These are phyloP conservation scores for Magnaporthiopsis incrustans DNA, from an alignment of 2,329 filamentous ascomycete genomes.

Conservation along the genomic window DNA sequence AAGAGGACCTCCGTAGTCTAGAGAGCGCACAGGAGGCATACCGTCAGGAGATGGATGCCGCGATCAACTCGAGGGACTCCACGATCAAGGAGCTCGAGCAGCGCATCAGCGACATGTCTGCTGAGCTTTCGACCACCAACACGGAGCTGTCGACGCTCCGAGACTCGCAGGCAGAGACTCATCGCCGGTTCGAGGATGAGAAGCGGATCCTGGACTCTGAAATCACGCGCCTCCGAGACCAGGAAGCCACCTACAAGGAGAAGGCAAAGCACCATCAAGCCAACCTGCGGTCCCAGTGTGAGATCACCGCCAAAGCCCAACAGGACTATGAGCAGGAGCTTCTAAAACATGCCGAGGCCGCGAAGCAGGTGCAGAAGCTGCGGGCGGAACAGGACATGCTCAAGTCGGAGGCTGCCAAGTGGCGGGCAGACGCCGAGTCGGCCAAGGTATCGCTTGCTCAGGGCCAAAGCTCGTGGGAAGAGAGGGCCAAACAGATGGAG, in stretches of 20 bases:
- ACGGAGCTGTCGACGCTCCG: slow-evolving; percentile 73
- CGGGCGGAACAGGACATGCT: slow-evolving; percentile 75
- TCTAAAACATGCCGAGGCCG: slow-evolving; percentile 92
- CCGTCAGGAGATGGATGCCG: slow-evolving; percentile 72
- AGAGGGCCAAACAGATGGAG: slow-evolving; percentile 72
- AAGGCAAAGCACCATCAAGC: slow-evolving; percentile 81
- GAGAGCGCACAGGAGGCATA: slow-evolving; percentile 79
- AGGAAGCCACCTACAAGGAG: slow-evolving; percentile 70
- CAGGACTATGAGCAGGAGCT: slow-evolving; percentile 93
- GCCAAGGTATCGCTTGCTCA: slow-evolving; percentile 71
- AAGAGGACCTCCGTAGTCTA: slow-evolving; percentile 77
- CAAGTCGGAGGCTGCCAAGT: slow-evolving; percentile 66
- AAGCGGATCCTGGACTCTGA: slow-evolving; percentile 73
- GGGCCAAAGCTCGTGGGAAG: slow-evolving; percentile 81
- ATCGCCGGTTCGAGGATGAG: slow-evolving; percentile 68
- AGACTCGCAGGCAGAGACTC: slow-evolving; percentile 69
- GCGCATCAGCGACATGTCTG: slow-evolving; percentile 73
- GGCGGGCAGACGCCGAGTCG: slow-evolving; percentile 76
- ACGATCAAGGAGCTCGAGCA: slow-evolving; percentile 76
- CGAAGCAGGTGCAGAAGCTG: slow-evolving; percentile 70
- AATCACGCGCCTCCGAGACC: slow-evolving; percentile 72
- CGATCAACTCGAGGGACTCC: slow-evolving; percentile 68
- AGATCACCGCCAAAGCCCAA: slow-evolving; percentile 87
- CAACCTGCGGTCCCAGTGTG: slow-evolving; percentile 85
- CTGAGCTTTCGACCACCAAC: slow-evolving; percentile 75